A percentile compares a stretch with the other conserved stretches of the same genome.
Conservation (phyloP, 352 stramenopile genomes). For the Aphanomyces euteiches region DNA sequence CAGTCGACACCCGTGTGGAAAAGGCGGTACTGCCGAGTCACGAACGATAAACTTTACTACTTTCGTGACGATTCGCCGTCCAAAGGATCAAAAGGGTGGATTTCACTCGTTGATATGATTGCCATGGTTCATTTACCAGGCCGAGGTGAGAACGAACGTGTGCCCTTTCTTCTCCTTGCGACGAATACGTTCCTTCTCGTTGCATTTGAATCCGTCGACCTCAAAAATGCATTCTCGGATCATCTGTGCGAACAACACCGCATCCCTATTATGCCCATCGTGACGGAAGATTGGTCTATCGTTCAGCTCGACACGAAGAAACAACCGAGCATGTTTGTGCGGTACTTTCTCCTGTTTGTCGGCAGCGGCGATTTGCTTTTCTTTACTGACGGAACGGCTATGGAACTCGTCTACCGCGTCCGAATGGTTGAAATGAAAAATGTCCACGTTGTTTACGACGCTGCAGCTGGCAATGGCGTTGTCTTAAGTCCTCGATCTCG, state of each 20-base stretch:
- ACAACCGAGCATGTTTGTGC: not conserved
- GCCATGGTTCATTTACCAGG: slow-evolving; percentile 8
- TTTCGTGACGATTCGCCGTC: slow-evolving; percentile 18
- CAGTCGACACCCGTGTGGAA: not conserved
- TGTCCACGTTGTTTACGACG: slow-evolving; percentile 18
- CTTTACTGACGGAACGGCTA: slow-evolving; percentile 13
- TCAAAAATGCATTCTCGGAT: slow-evolving; percentile 12
- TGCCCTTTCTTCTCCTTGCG: slow-evolving; percentile 9
- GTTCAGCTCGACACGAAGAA: slow-evolving; percentile 18
- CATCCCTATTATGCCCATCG: slow-evolving; percentile 2
- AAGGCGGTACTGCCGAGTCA: slow-evolving; percentile 13
- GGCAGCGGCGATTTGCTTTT: slow-evolving; percentile 22
- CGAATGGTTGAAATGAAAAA: slow-evolving; percentile 25
- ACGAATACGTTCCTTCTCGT: not conserved
- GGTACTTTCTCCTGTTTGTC: slow-evolving; percentile 21
- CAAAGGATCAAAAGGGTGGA: slow-evolving; percentile 21
- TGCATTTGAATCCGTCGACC: not conserved
- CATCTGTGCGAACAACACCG: not conserved
- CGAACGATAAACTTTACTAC: slow-evolving; percentile 26
- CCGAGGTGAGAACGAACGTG: not conserved
- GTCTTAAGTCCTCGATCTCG: not conserved
- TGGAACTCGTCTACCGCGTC: slow-evolving; percentile 7
- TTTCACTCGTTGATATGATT: slow-evolving; percentile 13
- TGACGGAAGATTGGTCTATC: slow-evolving; percentile 27
- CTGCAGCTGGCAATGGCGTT: slow-evolving; percentile 13